Evolutionary conservation across 176 grass and related monocot genomes (phyloP).

Genomic region (Ampelocalamus luodianensis): DNA sequence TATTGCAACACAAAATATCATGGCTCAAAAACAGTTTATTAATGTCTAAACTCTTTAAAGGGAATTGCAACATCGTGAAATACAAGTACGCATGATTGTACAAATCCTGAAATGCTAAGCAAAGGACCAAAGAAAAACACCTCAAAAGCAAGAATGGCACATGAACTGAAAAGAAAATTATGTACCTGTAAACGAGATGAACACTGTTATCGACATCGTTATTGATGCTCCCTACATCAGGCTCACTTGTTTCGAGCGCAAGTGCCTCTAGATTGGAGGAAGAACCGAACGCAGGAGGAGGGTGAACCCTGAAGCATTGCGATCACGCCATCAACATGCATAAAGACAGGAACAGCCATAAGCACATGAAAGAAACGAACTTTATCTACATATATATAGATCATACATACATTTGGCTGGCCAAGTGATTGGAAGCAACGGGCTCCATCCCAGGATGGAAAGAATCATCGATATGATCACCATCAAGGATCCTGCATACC

Average conservation of each 20-base stretch:
- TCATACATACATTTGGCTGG: slow-evolving; percentile 36
- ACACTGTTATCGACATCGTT: slow-evolving; percentile 49
- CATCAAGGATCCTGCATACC: slow-evolving; percentile 53
- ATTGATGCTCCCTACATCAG: slow-evolving; percentile 28
- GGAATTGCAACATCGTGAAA: not conserved
- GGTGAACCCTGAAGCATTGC: slow-evolving; percentile 49
- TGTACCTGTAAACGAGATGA: slow-evolving; percentile 63
- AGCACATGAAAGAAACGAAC: not conserved
- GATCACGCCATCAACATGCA: not conserved
- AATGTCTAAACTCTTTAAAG: not conserved
- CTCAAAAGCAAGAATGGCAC: not conserved
- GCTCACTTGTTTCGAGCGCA: slow-evolving; percentile 47
- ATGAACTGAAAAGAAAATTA: not conserved
- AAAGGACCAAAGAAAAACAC: not conserved
- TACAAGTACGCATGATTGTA: slow-evolving; percentile 1
- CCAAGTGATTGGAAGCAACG: slow-evolving; percentile 35
- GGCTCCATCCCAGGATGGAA: slow-evolving; percentile 30
- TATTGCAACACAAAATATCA: slow-evolving; percentile 10
- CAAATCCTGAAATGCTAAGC: not conserved
- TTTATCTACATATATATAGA: not conserved
- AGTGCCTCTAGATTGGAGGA: slow-evolving; percentile 69
- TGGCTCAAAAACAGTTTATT: not conserved
- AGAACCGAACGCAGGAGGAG: slow-evolving; percentile 70
- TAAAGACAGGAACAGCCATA: not conserved
- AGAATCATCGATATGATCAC: slow-evolving; percentile 25